These are phyloP conservation scores for Linderina pennispora DNA, from an alignment of 192 early-diverging fungal species.

Conservation along the genomic window DNA sequence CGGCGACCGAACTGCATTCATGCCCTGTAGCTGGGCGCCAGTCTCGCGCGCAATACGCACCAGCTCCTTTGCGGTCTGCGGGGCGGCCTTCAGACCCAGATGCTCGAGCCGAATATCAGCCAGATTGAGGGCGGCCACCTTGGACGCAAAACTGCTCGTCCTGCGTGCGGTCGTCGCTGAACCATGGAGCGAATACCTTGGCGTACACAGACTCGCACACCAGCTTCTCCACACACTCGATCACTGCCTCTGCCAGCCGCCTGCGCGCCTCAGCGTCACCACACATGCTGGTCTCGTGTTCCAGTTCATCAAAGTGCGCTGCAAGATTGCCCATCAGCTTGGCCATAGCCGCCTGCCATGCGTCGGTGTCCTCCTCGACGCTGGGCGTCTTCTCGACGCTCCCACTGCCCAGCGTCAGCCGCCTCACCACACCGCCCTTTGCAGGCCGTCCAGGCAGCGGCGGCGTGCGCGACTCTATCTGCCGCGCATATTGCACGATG, in stretches of 20 bases:
- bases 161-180: conserved; percentile 49
- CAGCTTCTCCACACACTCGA: conserved; percentile 39
- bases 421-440: too few species aligned
- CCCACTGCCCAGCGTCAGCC: too few species aligned
- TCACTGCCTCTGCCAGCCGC: conserved; percentile 8
- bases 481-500: conserved; percentile 31
- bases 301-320: conserved; percentile 12
- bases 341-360: conserved; percentile 26
- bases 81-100: conserved; percentile 43
- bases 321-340: conserved; percentile 13
- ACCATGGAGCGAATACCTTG: conserved; percentile 25
- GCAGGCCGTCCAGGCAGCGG: neutral
- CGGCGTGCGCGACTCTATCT: conserved; percentile 15
- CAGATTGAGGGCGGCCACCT: conserved; percentile 61
- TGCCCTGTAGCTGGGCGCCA: conserved; percentile 14
- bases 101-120: conserved; percentile 55
- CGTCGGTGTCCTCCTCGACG: conserved; percentile 8
- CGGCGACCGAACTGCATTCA: conserved; percentile 29
- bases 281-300: conserved; percentile 38
- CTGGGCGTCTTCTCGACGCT: neutral
- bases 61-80: conserved; percentile 9
- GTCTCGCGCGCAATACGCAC: conserved; percentile 22
- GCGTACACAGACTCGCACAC: conserved; percentile 26
- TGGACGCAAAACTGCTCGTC: conserved; percentile 60
- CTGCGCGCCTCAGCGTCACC: conserved; percentile 34